Conservation (phyloP, 768 basidiomycete genomes). For the Naganishia onofrii region DNA sequence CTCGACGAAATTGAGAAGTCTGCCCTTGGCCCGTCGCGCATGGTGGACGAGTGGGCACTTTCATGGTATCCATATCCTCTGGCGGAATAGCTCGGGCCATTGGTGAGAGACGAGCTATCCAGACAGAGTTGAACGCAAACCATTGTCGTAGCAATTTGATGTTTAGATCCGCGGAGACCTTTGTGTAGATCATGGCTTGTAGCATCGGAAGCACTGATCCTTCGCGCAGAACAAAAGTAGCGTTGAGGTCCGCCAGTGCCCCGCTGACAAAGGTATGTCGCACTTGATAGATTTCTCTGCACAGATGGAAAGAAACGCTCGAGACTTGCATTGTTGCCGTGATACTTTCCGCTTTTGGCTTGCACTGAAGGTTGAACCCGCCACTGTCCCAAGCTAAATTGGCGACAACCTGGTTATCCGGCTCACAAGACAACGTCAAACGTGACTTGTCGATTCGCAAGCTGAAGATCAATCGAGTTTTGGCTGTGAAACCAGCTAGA, state of each 20-base stretch:
- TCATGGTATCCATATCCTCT: background rate
- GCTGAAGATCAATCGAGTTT: conserved; percentile 56
- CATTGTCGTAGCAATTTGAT: conserved; percentile 88
- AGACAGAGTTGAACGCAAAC: conserved; percentile 90
- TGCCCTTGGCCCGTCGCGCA: background rate
- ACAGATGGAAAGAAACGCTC: conserved; percentile 74
- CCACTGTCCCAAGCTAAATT: conserved; percentile 91
- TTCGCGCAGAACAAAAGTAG: conserved; percentile 63
- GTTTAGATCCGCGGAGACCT: conserved; percentile 72
- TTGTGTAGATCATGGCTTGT: conserved; percentile 78
- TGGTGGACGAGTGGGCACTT: background rate
- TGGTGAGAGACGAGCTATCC: conserved; percentile 77
- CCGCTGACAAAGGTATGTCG: conserved; percentile 59
- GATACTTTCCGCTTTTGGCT: conserved; percentile 51
- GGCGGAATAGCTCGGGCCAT: background rate
- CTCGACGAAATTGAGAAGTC: conserved; percentile 58
- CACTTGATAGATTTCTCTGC: conserved; percentile 57
- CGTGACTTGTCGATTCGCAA: conserved; percentile 87
- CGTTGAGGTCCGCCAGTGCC: conserved; percentile 66
- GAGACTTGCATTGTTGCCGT: conserved; percentile 76
- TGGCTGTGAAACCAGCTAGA: conserved; percentile 11
- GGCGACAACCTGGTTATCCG: conserved; percentile 87
- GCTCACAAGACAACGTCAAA: conserved; percentile 79
- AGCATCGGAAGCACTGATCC: conserved; percentile 52
- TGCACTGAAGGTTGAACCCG: conserved; percentile 73